Evolutionary conservation across 192 early-diverging fungal species (phyloP).

Genomic region (Entomortierella beljakovae): DNA sequence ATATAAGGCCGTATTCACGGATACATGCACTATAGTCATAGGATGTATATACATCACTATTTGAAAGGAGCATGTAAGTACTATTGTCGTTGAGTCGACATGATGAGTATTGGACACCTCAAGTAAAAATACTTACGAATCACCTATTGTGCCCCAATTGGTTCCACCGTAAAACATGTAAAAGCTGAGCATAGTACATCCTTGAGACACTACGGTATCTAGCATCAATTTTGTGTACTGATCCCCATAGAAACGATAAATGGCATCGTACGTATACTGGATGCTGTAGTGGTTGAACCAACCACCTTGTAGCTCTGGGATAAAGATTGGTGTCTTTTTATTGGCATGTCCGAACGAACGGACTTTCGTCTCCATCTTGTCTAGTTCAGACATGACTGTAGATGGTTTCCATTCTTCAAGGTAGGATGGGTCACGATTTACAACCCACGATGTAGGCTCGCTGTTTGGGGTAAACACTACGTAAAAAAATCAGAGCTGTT

Average conservation of each 20-base stretch:
- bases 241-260: constrained; percentile 78
- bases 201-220: constrained; percentile 75
- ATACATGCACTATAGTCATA: constrained; percentile 85
- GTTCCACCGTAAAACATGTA: constrained; percentile 86
- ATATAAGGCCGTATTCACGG: constrained; percentile 74
- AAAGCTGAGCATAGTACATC: constrained; percentile 69
- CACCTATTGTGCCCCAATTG: constrained; percentile 82
- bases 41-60: constrained; percentile 78
- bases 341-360: constrained; percentile 77
- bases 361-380: constrained; percentile 72
- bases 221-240: constrained; percentile 70
- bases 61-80: constrained; percentile 3
- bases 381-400: constrained; percentile 62
- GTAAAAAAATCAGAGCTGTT: too few relatives aligned
- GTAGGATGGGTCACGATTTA: constrained; percentile 33
- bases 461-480: constrained; percentile 68
- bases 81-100: not conserved
- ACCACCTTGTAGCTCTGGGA: constrained; percentile 83
- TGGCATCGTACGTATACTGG: constrained; percentile 72
- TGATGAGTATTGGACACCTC: not conserved
- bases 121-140: constrained; percentile 60
- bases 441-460: constrained; percentile 61
- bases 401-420: constrained; percentile 70
- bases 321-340: constrained; percentile 73
- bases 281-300: constrained; percentile 83